Percentiles rank a stretch among this genome's conserved stretches.
Conservation (phyloP, 2,329 filamentous ascomycete species). For the Cordyceps cateniannulata region DNA sequence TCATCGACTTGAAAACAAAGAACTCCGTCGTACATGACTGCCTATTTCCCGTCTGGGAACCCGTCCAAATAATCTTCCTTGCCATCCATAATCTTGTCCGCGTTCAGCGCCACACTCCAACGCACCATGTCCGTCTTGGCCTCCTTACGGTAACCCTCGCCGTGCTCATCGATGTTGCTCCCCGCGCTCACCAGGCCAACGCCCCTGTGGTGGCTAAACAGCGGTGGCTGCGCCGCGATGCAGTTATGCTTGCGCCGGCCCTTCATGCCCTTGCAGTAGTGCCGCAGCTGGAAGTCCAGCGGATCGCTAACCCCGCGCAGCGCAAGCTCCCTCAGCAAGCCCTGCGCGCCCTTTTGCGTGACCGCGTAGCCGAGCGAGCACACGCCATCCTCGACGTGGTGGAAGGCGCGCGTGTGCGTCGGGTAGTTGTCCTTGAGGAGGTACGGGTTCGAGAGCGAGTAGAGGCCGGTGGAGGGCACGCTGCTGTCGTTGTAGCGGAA, state of each 20-base stretch:
- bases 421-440: constrained; percentile 23
- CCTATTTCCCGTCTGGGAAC: neutral
- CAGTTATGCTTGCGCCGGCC: constrained; percentile 29
- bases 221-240: constrained; percentile 32
- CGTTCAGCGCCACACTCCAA: constrained; percentile 3
- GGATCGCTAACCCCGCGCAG: constrained; percentile 31
- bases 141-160: constrained; percentile 19
- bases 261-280: constrained; percentile 36
- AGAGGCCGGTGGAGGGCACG: constrained; percentile 25
- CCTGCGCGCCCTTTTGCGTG: constrained; percentile 33
- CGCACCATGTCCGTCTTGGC: constrained; percentile 18
- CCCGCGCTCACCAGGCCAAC: constrained; percentile 26
- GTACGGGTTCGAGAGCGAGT: constrained; percentile 25
- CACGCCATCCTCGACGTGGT: constrained; percentile 30
- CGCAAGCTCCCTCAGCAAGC: constrained; percentile 29
- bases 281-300: constrained; percentile 37
- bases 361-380: constrained; percentile 39
- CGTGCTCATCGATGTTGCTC: constrained; percentile 31
- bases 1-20: too few relatives aligned
- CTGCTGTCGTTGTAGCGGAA: constrained; percentile 25
- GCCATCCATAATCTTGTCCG: constrained; percentile 10
- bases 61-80: neutral
- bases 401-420: constrained; percentile 35
- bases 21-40: too few relatives aligned
- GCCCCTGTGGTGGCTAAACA: constrained; percentile 39